These are phyloP conservation scores for Apiosordaria backusii DNA, from an alignment of 495 filamentous ascomycete species.

Conservation along the genomic window DNA sequence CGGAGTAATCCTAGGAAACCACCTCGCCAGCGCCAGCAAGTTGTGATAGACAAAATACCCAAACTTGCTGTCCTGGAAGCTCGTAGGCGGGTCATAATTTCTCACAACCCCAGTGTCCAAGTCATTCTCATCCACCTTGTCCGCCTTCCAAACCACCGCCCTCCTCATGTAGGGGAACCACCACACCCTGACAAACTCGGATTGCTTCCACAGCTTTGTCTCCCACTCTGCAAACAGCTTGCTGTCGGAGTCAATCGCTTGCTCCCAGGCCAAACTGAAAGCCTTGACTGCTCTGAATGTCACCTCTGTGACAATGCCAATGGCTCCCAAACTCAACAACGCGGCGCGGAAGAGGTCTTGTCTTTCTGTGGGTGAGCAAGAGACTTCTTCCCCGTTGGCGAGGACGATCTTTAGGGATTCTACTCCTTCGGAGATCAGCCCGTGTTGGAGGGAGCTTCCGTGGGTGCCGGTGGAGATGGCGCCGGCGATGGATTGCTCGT, in stretches of 20 bases:
- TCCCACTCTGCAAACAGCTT: slow-evolving; percentile 71
- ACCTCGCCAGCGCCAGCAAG: slow-evolving; percentile 72
- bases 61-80: slow-evolving; percentile 74
- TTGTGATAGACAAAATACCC: slow-evolving; percentile 90
- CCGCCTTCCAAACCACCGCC: slow-evolving; percentile 81
- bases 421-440: slow-evolving; percentile 74
- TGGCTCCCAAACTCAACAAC: slow-evolving; percentile 78
- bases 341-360: slow-evolving; percentile 82
- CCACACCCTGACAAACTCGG: slow-evolving; percentile 92
- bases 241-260: slow-evolving; percentile 66
- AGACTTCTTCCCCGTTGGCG: slow-evolving; percentile 70
- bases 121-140: slow-evolving; percentile 36
- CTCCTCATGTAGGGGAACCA: slow-evolving; percentile 91
- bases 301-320: slow-evolving; percentile 88
- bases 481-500: slow-evolving; percentile 88
- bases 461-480: slow-evolving; percentile 92
- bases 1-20: slow-evolving; percentile 74
- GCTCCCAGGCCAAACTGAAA: slow-evolving; percentile 81
- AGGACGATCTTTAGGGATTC: slow-evolving; percentile 72
- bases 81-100: slow-evolving; percentile 39
- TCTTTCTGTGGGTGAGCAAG: slow-evolving; percentile 69
- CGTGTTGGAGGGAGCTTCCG: slow-evolving; percentile 79
- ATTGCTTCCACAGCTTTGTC: slow-evolving; percentile 69
- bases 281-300: slow-evolving; percentile 72
- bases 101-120: slow-evolving; percentile 56